Conservation (phyloP, 139 green algal genomes). For the Chlorella sp. region DNA sequence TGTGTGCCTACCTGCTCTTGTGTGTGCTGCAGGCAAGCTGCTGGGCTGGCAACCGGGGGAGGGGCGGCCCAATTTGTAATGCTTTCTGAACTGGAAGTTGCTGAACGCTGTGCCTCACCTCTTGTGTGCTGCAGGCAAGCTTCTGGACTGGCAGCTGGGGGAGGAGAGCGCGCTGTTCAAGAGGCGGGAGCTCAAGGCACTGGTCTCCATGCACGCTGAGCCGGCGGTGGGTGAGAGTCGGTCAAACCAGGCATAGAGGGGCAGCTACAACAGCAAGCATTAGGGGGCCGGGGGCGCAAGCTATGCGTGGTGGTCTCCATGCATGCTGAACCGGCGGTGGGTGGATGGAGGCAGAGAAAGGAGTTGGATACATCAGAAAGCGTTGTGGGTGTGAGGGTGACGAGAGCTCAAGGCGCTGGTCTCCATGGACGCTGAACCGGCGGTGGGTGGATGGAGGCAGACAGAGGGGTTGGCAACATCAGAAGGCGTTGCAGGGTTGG, state of each 20-base stretch:
- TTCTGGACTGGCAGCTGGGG: constrained; percentile 64
- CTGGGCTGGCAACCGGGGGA: constrained; percentile 63
- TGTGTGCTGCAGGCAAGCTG: constrained; percentile 11
- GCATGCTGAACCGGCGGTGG: constrained; percentile 39
- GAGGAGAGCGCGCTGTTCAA: constrained; percentile 54
- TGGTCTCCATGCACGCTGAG: constrained; percentile 54
- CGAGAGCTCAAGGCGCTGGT: constrained; percentile 59
- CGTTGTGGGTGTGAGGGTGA: constrained; percentile 36
- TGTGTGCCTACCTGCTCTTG: not conserved
- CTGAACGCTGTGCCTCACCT: no score
- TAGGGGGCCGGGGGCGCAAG: no score
- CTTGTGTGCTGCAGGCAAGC: constrained; percentile 4
- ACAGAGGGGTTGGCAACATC: no score
- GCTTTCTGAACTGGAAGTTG: no score
- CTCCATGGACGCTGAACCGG: constrained; percentile 45
- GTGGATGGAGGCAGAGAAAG: not conserved
- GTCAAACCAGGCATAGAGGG: no score
- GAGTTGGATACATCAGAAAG: no score
- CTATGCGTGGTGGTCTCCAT: constrained; percentile 57
- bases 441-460: not conserved
- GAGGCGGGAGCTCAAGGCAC: constrained; percentile 52
- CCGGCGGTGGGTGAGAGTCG: not conserved
- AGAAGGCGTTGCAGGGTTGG: no score
- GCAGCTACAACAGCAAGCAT: no score
- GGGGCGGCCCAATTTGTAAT: no score